A percentile compares a stretch with the other conserved stretches of the same genome.
Evolutionary conservation across 345 rosid species (phyloP).

Genomic region (Eucalyptus urophylla): DNA sequence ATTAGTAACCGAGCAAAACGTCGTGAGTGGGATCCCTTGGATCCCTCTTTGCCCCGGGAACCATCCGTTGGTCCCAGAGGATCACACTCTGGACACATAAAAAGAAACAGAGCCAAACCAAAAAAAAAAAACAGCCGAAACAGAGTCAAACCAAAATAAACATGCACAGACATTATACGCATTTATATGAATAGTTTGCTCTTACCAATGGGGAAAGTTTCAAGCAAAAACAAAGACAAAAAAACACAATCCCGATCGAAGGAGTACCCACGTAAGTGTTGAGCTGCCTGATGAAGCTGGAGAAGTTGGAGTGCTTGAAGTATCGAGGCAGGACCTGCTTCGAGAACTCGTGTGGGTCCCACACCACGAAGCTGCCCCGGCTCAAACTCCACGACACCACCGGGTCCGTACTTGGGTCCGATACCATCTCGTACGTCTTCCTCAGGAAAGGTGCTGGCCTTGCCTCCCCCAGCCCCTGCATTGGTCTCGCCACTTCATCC

Average conservation of each 20-base stretch:
- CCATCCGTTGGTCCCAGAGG: neutral
- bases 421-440: neutral
- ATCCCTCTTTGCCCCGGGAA: neutral
- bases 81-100: neutral
- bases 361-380: conserved; percentile 33
- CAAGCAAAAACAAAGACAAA: neutral
- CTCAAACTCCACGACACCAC: conserved; percentile 13
- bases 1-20: neutral
- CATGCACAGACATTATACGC: neutral
- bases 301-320: conserved; percentile 64
- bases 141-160: neutral
- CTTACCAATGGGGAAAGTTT: neutral
- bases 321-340: conserved; percentile 36
- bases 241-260: neutral
- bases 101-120: neutral
- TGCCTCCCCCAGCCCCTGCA: neutral
- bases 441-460: neutral
- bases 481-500: conserved; percentile 1
- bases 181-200: neutral
- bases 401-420: neutral
- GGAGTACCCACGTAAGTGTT: conserved; percentile 39
- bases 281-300: conserved; percentile 62
- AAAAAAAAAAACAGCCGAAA: neutral
- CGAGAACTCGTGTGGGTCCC: conserved; percentile 32
- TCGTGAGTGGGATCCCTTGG: neutral